Evolutionary conservation across 768 basidiomycete species (phyloP).

Genomic region (Tricholoma bakamatsutake): DNA sequence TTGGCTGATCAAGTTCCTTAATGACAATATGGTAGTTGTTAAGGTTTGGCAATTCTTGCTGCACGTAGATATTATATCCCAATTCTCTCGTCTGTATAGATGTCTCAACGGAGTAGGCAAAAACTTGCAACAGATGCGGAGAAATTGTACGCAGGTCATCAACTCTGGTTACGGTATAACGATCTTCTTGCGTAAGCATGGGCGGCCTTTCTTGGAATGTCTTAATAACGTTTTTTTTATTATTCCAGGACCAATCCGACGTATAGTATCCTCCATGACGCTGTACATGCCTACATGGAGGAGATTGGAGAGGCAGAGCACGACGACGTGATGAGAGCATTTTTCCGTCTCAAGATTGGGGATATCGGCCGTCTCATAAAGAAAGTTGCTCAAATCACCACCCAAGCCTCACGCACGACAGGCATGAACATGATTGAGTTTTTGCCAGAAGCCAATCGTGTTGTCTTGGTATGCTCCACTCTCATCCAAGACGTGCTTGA

Average conservation of each 20-base stretch:
- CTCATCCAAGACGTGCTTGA: not conserved
- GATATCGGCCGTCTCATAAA: slow-evolving; percentile 67
- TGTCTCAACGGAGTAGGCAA: slow-evolving; percentile 76
- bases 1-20: slow-evolving; percentile 87
- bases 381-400: slow-evolving; percentile 47
- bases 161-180: slow-evolving; percentile 77
- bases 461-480: slow-evolving; percentile 53
- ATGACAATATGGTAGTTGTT: slow-evolving; percentile 72
- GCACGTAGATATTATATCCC: not conserved
- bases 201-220: not conserved
- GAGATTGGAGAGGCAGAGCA: slow-evolving; percentile 47
- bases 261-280: slow-evolving; percentile 62
- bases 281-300: slow-evolving; percentile 64
- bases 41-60: slow-evolving; percentile 44
- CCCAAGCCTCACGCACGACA: slow-evolving; percentile 36
- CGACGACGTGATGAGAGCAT: slow-evolving; percentile 76
- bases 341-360: slow-evolving; percentile 67
- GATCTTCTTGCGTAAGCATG: slow-evolving; percentile 53
- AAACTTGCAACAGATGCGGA: slow-evolving; percentile 78
- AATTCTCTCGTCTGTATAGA: slow-evolving; percentile 35
- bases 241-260: slow-evolving; percentile 45
- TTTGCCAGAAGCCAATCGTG: slow-evolving; percentile 62
- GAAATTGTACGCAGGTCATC: slow-evolving; percentile 74
- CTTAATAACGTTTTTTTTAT: not conserved
- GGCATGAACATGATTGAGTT: slow-evolving; percentile 37